Base-by-base conservation (phyloP, 441 rosid species). In the Eugenia klotzschiana region DNA sequence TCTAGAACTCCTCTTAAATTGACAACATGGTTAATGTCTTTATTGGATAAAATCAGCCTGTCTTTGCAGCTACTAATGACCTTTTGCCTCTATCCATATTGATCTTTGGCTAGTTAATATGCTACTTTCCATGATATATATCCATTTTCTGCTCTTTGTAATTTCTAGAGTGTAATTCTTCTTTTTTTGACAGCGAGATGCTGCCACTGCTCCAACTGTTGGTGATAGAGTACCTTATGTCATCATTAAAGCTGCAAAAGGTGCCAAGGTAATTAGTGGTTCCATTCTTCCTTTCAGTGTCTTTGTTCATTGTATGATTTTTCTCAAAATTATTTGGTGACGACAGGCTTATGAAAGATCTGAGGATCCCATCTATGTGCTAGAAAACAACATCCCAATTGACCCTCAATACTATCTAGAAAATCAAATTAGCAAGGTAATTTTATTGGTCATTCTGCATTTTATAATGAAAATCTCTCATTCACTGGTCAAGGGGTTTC, bases 141-240 rank as follows among this genome's bases (percentile, higher is more conserved):
- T 69, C 46, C 46, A 69, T 69, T 69, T 69, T 46, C 25, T 69
- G 77, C 15, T 69, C 77, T 37, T 9, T 69, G 40, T 25, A 69
- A 69, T 33, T 37, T 37, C 25, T 37, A 43, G 77, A 18, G 25
- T 37, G 40, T 69, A 69, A 64, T 64, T 64, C 8, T 69, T 69
- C 15, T 69, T 18, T 69, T 18, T 37, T 87, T 89, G 85, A 88
- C 92, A 97, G 99, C 91, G 99, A 85, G 98, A 97, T 91, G 90
- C 99, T 86, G 98, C 98, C 69, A 97, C 99, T 82, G 99, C 98
- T 51, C 99, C 99, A 87, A 95, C 90, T 90, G 96, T 97, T 87
- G 99, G 99, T 88, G 99, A 97, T 90, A 95, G 98, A 53, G 99
- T 97, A 54, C 98, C 98, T 7, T 97, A 94, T 86, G 99, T 97